These are phyloP conservation scores for Takakia lepidozioides DNA, from an alignment of 225 moss, liverwort and hornwort species.

Conservation along the genomic window DNA sequence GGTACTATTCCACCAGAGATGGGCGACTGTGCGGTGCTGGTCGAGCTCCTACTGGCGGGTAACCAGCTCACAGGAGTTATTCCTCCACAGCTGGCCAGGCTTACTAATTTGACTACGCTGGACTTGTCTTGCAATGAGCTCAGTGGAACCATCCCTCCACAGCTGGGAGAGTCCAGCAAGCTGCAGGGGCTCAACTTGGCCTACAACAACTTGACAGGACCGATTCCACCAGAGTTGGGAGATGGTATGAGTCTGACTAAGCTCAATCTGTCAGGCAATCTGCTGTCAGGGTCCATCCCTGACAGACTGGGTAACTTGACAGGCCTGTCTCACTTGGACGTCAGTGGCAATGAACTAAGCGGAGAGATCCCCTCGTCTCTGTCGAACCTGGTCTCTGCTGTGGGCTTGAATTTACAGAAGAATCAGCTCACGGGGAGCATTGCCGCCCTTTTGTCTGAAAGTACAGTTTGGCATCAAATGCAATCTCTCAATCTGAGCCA, in stretches of 20 bases:
- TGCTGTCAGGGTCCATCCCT: constrained; percentile 32
- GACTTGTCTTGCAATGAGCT: constrained; percentile 33
- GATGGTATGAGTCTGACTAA: constrained; percentile 23
- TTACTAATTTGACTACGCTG: constrained; percentile 30
- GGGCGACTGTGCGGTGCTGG: constrained; percentile 20
- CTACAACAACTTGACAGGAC: constrained; percentile 35
- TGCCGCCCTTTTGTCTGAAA: constrained; percentile 42
- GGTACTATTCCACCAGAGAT: constrained; percentile 40
- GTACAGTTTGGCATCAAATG: constrained; percentile 44
- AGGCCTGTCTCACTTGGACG: constrained; percentile 20
- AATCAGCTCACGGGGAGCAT: constrained; percentile 54
- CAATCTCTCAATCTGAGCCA: constrained; percentile 36
- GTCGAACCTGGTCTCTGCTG: constrained; percentile 56
- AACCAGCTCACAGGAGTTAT: constrained; percentile 37
- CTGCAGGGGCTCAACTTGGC: constrained; percentile 30
- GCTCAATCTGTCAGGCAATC: constrained; percentile 32
- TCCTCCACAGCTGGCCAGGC: constrained; percentile 23
- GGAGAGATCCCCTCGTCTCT: constrained; percentile 40
- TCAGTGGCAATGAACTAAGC: constrained; percentile 39
- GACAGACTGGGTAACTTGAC: constrained; percentile 22
- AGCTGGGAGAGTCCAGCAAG: constrained; percentile 29
- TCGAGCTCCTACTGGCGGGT: constrained; percentile 29
- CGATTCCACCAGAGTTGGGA: constrained; percentile 36
- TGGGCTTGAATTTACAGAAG: constrained; percentile 38
- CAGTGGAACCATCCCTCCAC: constrained; percentile 31